Percentiles rank a stretch among this genome's conserved stretches.
phyloP scores from a whole-genome alignment of 1,284 basidiomycete genomes.

The Ceratobasidium sp. region DNA sequence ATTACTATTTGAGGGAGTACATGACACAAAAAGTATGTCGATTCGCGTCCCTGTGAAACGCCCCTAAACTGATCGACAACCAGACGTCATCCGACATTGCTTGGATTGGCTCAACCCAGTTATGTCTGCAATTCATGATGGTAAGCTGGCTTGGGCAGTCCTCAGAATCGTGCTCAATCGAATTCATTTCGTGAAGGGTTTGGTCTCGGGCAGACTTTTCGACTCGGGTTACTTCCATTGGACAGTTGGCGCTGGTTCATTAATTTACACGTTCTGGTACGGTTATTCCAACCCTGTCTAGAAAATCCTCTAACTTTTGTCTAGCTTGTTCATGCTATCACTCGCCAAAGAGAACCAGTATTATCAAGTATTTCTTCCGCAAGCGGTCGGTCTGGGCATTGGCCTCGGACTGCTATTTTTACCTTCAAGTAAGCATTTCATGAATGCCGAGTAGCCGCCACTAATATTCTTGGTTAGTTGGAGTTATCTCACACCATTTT shows the following conservation, averaged over 20 bases:
- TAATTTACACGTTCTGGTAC: conserved; percentile 32
- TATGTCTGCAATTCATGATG: conserved; percentile 36
- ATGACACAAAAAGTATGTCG: conserved; percentile 37
- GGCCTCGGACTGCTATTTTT: conserved; percentile 64
- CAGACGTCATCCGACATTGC: conserved; percentile 37
- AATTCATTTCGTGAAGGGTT: conserved; percentile 4
- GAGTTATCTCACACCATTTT: conserved; percentile 70
- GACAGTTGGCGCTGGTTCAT: conserved; percentile 25
- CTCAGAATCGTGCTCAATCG: background rate
- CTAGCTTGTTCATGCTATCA: conserved; percentile 59
- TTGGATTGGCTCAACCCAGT: conserved; percentile 41
- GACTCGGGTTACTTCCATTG: conserved; percentile 38
- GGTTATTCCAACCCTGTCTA: background rate
- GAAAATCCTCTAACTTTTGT: background rate
- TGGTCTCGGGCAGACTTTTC: conserved; percentile 37
- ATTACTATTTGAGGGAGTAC: conserved; percentile 31
- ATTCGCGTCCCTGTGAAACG: too few species aligned
- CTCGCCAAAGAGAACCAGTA: conserved; percentile 55
- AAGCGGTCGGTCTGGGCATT: conserved; percentile 63
- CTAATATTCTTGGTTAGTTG: conserved; percentile 56
- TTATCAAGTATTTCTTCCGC: conserved; percentile 60
- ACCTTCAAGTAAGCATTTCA: conserved; percentile 19
- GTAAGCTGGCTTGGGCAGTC: background rate
- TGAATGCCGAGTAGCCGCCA: conserved; percentile 15
- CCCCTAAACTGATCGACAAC: background rate